Conservation (phyloP, 345 rosid genomes). For the Dipteronia sinensis region DNA sequence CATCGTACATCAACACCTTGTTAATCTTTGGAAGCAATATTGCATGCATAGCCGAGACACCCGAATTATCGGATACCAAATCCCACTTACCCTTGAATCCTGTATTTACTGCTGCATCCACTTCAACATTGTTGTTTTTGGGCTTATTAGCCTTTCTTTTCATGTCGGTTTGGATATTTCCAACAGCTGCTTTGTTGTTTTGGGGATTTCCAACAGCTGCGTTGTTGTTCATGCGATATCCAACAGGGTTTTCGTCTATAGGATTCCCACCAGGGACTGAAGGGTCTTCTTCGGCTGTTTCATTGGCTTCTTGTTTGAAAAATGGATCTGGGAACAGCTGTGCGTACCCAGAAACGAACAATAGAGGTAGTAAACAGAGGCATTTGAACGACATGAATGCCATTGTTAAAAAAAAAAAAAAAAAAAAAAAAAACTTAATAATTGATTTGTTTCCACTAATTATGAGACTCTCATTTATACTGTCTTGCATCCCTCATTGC, state of each 20-base stretch:
- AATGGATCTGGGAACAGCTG: not conserved
- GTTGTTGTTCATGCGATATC: too few species aligned
- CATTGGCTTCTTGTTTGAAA: too few species aligned
- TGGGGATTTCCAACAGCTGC: too few species aligned
- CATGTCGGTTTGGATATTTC: too few species aligned
- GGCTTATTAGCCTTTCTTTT: not conserved
- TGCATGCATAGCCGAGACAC: constrained; percentile 87
- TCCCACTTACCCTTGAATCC: constrained; percentile 62
- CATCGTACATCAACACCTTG: constrained; percentile 69
- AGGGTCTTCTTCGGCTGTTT: too few species aligned
- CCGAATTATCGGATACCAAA: constrained; percentile 51
- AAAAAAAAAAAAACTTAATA: not conserved
- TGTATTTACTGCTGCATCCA: not conserved
- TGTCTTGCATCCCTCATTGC: not conserved
- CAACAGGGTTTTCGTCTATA: too few species aligned
- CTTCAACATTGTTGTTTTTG: not conserved
- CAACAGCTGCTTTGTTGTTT: too few species aligned
- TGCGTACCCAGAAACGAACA: constrained; percentile 22
- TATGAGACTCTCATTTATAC: not conserved
- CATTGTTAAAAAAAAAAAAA: not conserved
- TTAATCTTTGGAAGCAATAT: constrained; percentile 65
- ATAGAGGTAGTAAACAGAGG: constrained; percentile 22
- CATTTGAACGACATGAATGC: not conserved
- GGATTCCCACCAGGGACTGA: too few species aligned
- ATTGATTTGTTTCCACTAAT: not conserved